These are phyloP conservation scores for Haplosporangium sp. DNA, from an alignment of 371 early-diverging fungal species.

Conservation along the genomic window DNA sequence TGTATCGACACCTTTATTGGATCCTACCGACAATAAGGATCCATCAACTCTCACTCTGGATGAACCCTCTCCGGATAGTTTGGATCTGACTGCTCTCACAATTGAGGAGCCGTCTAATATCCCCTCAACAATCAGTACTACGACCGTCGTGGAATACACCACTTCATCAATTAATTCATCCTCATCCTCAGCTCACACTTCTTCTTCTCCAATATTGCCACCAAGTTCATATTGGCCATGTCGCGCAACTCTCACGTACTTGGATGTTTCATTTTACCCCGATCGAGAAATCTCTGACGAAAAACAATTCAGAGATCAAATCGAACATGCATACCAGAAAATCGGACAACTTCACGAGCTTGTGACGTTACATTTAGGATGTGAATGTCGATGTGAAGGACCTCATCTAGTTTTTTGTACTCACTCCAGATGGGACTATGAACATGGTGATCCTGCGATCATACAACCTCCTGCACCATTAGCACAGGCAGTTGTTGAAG, in stretches of 20 bases:
- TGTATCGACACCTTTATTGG: neutral
- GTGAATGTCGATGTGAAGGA: slow-evolving; percentile 5
- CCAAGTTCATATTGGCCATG: slow-evolving; percentile 1
- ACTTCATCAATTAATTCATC: neutral
- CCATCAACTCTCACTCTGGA: neutral
- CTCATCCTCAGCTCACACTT: neutral
- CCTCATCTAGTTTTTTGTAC: slow-evolving; percentile 1
- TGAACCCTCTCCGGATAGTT: neutral
- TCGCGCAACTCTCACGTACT: neutral
- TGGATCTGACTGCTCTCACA: too few species aligned
- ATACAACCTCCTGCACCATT: neutral
- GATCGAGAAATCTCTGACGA: neutral
- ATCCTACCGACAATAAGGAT: neutral
- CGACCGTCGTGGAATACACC: neutral
- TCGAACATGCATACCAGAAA: slow-evolving; percentile 3
- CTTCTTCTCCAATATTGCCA: neutral
- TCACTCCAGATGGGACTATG: neutral
- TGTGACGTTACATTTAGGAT: slow-evolving; percentile 6
- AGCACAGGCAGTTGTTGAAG: neutral
- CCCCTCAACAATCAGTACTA: neutral
- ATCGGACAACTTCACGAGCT: slow-evolving; percentile 2
- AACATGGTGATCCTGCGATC: neutral
- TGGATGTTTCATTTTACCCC: slow-evolving; percentile 5
- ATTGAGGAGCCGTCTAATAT: too few species aligned
- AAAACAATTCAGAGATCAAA: neutral